These are phyloP conservation scores for Chlamydomonas incerta DNA, from an alignment of 139 green algal genomes.

Conservation along the genomic window DNA sequence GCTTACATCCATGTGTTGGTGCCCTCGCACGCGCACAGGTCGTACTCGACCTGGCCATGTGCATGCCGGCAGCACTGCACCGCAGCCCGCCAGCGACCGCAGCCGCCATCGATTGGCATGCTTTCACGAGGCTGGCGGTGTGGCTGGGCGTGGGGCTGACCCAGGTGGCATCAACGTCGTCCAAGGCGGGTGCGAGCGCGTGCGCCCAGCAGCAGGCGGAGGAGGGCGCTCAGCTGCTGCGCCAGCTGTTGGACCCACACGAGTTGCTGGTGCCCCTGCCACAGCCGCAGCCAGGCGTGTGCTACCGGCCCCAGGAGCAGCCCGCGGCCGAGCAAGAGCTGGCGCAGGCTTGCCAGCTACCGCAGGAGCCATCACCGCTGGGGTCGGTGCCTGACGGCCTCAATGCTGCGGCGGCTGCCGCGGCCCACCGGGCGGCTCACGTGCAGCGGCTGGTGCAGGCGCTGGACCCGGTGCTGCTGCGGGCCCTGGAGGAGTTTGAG, in stretches of 20 bases:
- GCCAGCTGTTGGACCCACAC: not conserved
- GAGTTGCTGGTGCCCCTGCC: not conserved
- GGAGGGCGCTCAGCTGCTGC: not conserved
- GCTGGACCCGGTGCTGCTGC: not conserved
- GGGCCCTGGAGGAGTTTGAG: not conserved
- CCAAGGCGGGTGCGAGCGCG: too few relatives aligned
- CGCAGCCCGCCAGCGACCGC: not conserved
- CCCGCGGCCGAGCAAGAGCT: too few relatives aligned
- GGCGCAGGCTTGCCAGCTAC: not conserved
- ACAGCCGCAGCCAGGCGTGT: not conserved
- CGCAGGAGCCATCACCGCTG: too few relatives aligned
- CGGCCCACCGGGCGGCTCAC: too few relatives aligned
- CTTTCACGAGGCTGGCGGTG: not conserved
- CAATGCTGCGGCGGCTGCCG: not conserved
- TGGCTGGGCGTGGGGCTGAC: constrained; percentile 22
- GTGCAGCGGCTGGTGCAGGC: not conserved
- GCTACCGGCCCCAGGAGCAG: not conserved
- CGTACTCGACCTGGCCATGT: too few relatives aligned
- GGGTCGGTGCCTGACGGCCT: not conserved
- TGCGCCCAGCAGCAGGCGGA: not conserved
- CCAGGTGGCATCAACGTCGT: constrained; percentile 1
- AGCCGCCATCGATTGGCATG: not conserved
- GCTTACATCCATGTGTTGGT: too few relatives aligned
- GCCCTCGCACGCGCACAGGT: too few relatives aligned
- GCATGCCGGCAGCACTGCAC: too few relatives aligned